Conservation (phyloP, 2,329 filamentous ascomycete genomes). For the Daldinia eschscholtzii region DNA sequence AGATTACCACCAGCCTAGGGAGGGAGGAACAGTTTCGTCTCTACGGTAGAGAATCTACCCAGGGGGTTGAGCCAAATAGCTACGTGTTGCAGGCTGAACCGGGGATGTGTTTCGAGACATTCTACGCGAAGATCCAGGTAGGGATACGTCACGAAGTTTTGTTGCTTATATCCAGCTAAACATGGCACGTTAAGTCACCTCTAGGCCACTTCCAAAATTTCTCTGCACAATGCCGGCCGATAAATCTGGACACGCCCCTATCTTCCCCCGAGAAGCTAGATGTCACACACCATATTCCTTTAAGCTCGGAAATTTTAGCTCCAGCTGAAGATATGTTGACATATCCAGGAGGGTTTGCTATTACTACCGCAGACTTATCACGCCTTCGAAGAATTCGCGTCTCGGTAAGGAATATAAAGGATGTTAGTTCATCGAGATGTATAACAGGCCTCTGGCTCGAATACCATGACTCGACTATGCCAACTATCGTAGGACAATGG, state of each 20-base stretch:
- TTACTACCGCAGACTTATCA: conserved; percentile 34
- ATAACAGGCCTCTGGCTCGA: conserved; percentile 44
- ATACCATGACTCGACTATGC: conserved; percentile 34
- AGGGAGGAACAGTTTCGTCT: background rate
- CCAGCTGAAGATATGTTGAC: background rate
- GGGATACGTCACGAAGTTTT: background rate
- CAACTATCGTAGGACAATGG: conserved; percentile 45
- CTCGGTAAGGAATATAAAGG: conserved; percentile 25
- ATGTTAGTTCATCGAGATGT: conserved; percentile 7
- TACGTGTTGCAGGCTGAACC: background rate
- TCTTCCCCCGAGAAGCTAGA: background rate
- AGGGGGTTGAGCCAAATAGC: background rate
- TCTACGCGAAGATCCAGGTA: conserved; percentile 2
- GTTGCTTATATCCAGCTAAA: background rate
- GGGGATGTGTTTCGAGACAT: background rate
- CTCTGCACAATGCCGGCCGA: background rate
- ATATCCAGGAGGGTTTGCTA: conserved; percentile 30
- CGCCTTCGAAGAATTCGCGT: conserved; percentile 37
- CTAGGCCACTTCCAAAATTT: conserved; percentile 5
- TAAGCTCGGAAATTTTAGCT: background rate
- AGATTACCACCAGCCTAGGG: background rate
- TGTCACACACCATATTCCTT: background rate
- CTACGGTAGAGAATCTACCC: background rate
- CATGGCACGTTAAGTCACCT: background rate
- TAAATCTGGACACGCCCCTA: background rate